Evolutionary conservation across 352 stramenopile genomes (phyloP), one percentile per base, ranked within the genome.

Genomic region (Globisporangium lucens): DNA sequence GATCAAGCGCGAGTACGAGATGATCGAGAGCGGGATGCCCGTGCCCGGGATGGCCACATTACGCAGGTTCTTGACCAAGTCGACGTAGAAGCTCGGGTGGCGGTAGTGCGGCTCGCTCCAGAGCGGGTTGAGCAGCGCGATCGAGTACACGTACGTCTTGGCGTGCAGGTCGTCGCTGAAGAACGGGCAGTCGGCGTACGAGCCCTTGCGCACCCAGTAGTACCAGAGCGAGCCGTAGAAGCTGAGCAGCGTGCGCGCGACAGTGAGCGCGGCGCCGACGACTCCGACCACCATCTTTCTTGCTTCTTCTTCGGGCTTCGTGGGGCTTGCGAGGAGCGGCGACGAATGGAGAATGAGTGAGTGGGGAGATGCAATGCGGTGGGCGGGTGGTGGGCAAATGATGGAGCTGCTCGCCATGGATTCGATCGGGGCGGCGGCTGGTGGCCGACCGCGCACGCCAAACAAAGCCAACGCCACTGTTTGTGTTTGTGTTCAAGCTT

Each of bases 1-100:
- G 61, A 95, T 77, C 17, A 96, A 20, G 43, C 89, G 87, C 73
- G 85, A 94, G 75, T 88, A 94, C 75, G 82, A 86, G 64, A 97
- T 83, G 59, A 93, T 71, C 68, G 89, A 97, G 29, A 99, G 82
- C 47, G 97, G 93, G 15, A 99, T 74, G 56, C 97, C 97, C 59
- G 96, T 99, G 68, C 97, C 97, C 10, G 97, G 97, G 73, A 99
- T 97, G 27, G 97, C 97, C 30, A 99, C 96, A 75, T 99, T 99
- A 66, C 94, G 87, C 69, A 99, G 81, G 79, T 99, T 99, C 74
- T 98, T 97, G 38, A 97, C 73, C 64, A 98, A 63, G 75, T 99
- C 97, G 55, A 95, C 82, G 61, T 96, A 87, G 79, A 98, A 99
- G 59, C 89, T 97, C 33, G 85, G 78, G 75, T 98, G 97, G 65